Percentiles rank a stretch among this genome's conserved stretches.
phyloP scores from a whole-genome alignment of 2,329 filamentous ascomycete species.

The Clarireedia monteithiana region DNA sequence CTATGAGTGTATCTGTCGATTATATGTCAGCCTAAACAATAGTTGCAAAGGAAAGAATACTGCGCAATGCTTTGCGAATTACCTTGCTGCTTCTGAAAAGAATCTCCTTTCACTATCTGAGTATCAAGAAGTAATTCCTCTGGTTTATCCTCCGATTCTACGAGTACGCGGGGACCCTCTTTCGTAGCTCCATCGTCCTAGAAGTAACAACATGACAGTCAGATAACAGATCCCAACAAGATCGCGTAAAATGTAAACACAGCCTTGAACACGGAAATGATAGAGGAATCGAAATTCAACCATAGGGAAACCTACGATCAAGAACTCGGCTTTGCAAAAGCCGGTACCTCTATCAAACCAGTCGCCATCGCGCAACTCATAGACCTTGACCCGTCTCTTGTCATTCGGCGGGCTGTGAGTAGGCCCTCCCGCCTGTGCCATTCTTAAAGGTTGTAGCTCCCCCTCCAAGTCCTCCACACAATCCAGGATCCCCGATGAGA shows the following conservation, averaged over 20 bases:
- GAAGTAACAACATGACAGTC: conserved; percentile 18
- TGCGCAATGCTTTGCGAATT: conserved; percentile 27
- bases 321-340: conserved; percentile 66
- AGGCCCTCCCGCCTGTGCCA: conserved; percentile 60
- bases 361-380: conserved; percentile 96
- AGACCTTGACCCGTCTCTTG: conserved; percentile 88
- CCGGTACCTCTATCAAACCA: conserved; percentile 98
- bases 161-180: conserved; percentile 81
- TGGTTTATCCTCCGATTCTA: conserved; percentile 89
- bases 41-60: conserved; percentile 14
- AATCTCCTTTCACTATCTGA: conserved; percentile 85
- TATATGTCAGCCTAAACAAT: conserved; percentile 23
- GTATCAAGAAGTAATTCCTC: conserved; percentile 80
- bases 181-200: conserved; percentile 50
- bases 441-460: conserved; percentile 56
- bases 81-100: conserved; percentile 98
- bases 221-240: conserved; percentile 18
- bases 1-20: conserved; percentile 78
- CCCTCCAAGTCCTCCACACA: conserved; percentile 44
- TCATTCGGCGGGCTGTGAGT: conserved; percentile 42
- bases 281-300: background rate
- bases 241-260: conserved; percentile 1
- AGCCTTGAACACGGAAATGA: background rate
- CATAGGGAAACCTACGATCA: conserved; percentile 21
- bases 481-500: conserved; percentile 44